Conservation (phyloP, 768 basidiomycete species). For the Mrakia blollopis region DNA sequence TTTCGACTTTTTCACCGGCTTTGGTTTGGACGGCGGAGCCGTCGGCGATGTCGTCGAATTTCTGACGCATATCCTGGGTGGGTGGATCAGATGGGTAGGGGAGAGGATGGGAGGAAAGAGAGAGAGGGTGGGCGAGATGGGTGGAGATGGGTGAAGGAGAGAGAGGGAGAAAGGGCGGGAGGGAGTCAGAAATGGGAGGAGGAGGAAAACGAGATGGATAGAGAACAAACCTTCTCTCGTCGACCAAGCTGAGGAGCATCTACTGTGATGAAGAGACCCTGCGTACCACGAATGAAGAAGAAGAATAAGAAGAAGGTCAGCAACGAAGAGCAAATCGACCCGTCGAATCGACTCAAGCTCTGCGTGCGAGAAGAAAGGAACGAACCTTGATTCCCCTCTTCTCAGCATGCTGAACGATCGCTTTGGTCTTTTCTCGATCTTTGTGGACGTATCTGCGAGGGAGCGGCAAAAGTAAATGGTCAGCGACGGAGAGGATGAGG, state of each 20-base stretch:
- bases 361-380: neutral
- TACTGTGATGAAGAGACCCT: constrained; percentile 81
- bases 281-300: neutral
- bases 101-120: neutral
- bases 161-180: neutral
- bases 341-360: neutral
- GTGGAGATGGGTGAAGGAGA: neutral
- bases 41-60: constrained; percentile 67
- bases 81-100: neutral
- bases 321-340: no score
- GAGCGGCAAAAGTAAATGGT: no score
- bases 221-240: constrained; percentile 53
- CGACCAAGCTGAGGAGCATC: constrained; percentile 95
- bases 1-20: constrained; percentile 57
- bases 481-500: no score
- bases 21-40: constrained; percentile 51
- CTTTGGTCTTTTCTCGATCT: constrained; percentile 28
- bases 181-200: neutral
- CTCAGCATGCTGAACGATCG: constrained; percentile 56
- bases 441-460: constrained; percentile 21
- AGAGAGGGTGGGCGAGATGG: neutral
- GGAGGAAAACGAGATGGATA: neutral
- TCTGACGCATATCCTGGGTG: constrained; percentile 81
- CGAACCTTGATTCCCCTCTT: constrained; percentile 77
- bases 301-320: neutral